Conservation (phyloP, 495 filamentous ascomycete genomes). For the Hypoxylon rickii region DNA sequence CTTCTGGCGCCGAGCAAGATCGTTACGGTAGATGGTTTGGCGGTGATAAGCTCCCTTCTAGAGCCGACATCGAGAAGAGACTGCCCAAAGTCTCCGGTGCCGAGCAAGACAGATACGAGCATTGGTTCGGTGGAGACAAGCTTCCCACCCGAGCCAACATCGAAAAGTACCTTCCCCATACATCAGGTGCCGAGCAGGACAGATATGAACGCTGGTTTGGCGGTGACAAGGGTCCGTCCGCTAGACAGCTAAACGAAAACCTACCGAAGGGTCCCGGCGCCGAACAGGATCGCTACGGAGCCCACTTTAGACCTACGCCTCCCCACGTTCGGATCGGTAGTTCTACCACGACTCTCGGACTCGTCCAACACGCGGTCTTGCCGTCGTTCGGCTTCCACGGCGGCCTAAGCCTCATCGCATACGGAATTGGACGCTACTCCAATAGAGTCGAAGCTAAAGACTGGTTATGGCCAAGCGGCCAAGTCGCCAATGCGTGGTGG, state of each 20-base stretch:
- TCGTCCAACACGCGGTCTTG: constrained; percentile 23
- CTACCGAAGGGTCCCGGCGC: constrained; percentile 18
- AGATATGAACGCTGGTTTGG: constrained; percentile 27
- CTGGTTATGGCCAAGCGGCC: constrained; percentile 59
- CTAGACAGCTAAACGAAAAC: constrained; percentile 5
- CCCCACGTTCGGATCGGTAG: constrained; percentile 3
- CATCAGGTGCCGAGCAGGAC: constrained; percentile 29
- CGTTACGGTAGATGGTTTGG: constrained; percentile 24
- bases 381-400: constrained; percentile 26
- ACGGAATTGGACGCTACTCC: constrained; percentile 50
- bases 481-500: constrained; percentile 64
- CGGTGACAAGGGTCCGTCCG: constrained; percentile 7
- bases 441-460: constrained; percentile 61
- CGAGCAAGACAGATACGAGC: constrained; percentile 34
- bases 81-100: constrained; percentile 26
- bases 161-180: constrained; percentile 19
- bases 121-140: constrained; percentile 29
- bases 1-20: constrained; percentile 26
- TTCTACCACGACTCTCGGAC: constrained; percentile 23
- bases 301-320: constrained; percentile 13
- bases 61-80: constrained; percentile 17
- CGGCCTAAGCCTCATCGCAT: constrained; percentile 45
- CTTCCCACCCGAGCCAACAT: constrained; percentile 28
- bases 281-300: constrained; percentile 24
- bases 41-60: constrained; percentile 27